Evolutionary conservation across 306 rosid species (phyloP).

Genomic region (Sesbania bispinosa): DNA sequence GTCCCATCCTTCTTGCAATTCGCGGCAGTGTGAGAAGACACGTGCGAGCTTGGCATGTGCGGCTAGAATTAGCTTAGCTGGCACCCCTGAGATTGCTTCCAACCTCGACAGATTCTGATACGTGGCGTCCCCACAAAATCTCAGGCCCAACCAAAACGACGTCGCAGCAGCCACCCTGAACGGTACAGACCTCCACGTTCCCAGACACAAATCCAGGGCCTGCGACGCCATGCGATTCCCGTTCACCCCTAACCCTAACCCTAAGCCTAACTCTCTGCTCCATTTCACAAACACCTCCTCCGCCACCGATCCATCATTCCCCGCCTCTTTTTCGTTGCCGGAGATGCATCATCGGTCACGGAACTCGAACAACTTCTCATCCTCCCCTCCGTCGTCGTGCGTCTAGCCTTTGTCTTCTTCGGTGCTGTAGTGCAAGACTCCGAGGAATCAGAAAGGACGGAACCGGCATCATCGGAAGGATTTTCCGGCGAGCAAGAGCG

Average conservation of each 20-base stretch:
- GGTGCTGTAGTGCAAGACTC: conserved; percentile 14
- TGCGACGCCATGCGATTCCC: background rate
- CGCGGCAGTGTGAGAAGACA: conserved; percentile 17
- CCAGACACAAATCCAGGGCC: conserved; percentile 13
- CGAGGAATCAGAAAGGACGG: conserved; percentile 20
- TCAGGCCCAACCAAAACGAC: conserved; percentile 69
- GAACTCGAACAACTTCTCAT: background rate
- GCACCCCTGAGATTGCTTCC: conserved; percentile 47
- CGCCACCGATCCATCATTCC: background rate
- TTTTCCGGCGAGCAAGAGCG: conserved; percentile 30
- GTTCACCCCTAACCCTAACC: conserved; percentile 16
- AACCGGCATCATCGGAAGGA: background rate
- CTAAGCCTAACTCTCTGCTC: conserved; percentile 38
- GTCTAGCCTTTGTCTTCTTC: background rate
- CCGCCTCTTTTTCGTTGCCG: background rate
- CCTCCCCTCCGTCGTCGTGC: too few species aligned
- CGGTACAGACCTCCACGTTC: conserved; percentile 32
- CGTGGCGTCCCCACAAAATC: conserved; percentile 38
- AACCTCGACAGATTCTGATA: conserved; percentile 36
- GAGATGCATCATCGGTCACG: background rate
- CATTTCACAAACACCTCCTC: conserved; percentile 31
- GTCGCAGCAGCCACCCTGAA: conserved; percentile 49
- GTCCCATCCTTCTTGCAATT: conserved; percentile 55
- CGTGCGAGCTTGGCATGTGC: conserved; percentile 43
- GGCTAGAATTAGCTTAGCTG: conserved; percentile 51